These are phyloP conservation scores for Takakia lepidozioides DNA, from an alignment of 225 moss, liverwort and hornwort genomes.

Conservation along the genomic window DNA sequence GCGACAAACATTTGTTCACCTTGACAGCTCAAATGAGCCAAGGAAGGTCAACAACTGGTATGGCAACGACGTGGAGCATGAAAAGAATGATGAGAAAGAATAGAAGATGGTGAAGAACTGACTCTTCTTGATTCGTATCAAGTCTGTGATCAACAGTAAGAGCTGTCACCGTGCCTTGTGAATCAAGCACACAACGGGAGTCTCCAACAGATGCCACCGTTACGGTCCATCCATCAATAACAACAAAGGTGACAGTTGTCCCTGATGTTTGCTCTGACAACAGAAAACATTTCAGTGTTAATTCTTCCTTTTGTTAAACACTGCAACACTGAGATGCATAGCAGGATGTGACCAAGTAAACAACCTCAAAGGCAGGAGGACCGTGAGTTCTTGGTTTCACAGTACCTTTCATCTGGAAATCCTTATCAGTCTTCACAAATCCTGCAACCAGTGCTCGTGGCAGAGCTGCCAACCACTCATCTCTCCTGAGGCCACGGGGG, in stretches of 20 bases:
- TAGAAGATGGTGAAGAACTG: too few relatives aligned
- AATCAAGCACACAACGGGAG: constrained; percentile 69
- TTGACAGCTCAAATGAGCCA: too few relatives aligned
- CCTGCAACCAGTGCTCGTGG: constrained; percentile 75
- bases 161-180: constrained; percentile 43
- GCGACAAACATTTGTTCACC: too few relatives aligned
- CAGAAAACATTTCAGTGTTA: too few relatives aligned
- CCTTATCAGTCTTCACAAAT: constrained; percentile 84
- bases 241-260: constrained; percentile 75
- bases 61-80: too few relatives aligned
- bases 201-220: constrained; percentile 84
- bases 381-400: background rate
- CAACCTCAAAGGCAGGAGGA: too few relatives aligned
- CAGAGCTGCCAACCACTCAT: constrained; percentile 57
- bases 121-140: constrained; percentile 75
- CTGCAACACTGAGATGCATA: too few relatives aligned
- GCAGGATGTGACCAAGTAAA: too few relatives aligned
- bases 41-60: too few relatives aligned
- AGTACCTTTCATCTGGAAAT: constrained; percentile 51
- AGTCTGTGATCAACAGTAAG: constrained; percentile 83
- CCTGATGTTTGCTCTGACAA: constrained; percentile 57
- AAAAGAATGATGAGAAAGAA: too few relatives aligned
- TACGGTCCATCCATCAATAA: constrained; percentile 74
- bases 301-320: too few relatives aligned
- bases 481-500: constrained; percentile 41